Base-by-base conservation (phyloP, 345 rosid species). In the Salix udensis region DNA sequence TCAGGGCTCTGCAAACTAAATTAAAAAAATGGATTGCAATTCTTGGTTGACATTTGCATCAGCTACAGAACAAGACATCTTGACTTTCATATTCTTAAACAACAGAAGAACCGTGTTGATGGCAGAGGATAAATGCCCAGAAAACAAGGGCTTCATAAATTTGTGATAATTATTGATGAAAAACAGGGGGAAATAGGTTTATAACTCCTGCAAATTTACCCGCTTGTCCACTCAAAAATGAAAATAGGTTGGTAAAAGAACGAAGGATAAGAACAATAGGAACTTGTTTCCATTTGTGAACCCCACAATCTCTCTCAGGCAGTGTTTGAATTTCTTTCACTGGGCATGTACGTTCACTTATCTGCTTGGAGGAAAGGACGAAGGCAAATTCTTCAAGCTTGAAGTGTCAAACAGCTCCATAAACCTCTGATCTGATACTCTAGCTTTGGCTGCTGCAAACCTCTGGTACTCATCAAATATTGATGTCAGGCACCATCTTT, bases 381-480 rank as follows among this genome's bases (percentile, higher is more conserved):
- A 37, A 46, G 92, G 86, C 4, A 55, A 65, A 70, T 84, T 80
- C 84, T 79, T 92, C 76, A 89, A 74, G 83, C 87, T 78, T 44
- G 94, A 85, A 69, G 84, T 77, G 68, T 88, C 91, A 58, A 93
- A 91, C 66, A 89, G 74, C 77, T 90, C 92, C 60, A 93, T 82
- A 77, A 93, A 93, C 78, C 94, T 86, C 81, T 89, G 89, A 77
- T 91, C 97, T 30, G 91, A 87, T 3, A 88, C 83, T 77, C 96
- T 88, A 26, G 91, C 82, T 81, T 91, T 91, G 0, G 89, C 81
- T 1, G 85, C 94, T 1, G 97, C 97, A 39, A 89, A 88, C 58
- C 92, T 80, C 75, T 86, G 92, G 89, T 93, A 91, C 85, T 93
- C 96, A 18, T 89, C 94, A 70, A 93, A 89, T 36, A 91, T 86